Evolutionary conservation across 1,284 basidiomycete species (phyloP).

Genomic region (Ganoderma lingzhi): DNA sequence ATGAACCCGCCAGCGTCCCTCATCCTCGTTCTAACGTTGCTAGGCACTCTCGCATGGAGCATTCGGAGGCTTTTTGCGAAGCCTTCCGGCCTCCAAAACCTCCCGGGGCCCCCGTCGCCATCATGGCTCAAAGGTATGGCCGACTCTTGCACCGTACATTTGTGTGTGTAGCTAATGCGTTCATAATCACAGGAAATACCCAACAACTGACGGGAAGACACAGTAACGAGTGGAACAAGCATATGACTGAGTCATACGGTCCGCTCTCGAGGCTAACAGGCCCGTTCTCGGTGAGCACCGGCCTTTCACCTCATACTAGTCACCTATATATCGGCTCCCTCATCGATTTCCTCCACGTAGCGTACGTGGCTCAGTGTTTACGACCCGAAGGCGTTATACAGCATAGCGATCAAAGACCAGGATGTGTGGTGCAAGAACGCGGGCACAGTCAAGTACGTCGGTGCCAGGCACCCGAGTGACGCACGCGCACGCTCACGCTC

Average conservation of each 20-base stretch:
- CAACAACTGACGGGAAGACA: slow-evolving; percentile 23
- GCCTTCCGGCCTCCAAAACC: background rate
- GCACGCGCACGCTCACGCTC: background rate
- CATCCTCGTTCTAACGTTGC: background rate
- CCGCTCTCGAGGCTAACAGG: slow-evolving; percentile 26
- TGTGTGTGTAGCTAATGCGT: too few species aligned
- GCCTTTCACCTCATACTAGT: too few species aligned
- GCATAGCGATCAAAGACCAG: slow-evolving; percentile 32
- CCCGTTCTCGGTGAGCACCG: slow-evolving; percentile 25
- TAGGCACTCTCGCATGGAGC: background rate
- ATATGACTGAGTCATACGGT: slow-evolving; percentile 26
- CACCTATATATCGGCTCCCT: background rate
- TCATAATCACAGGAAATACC: slow-evolving; percentile 17
- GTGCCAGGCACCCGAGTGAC: background rate
- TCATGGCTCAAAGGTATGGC: slow-evolving; percentile 4
- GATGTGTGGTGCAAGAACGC: slow-evolving; percentile 30
- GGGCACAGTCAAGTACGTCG: background rate
- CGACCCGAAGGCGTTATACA: slow-evolving; percentile 29
- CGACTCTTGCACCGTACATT: background rate
- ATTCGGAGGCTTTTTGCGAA: background rate
- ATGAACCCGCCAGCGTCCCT: background rate
- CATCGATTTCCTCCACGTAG: background rate
- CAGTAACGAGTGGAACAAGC: slow-evolving; percentile 30
- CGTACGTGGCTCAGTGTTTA: slow-evolving; percentile 12
- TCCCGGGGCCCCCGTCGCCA: background rate